These are phyloP conservation scores for Sphaerulina musiva DNA, from an alignment of 2,329 filamentous ascomycete species.

Conservation along the genomic window DNA sequence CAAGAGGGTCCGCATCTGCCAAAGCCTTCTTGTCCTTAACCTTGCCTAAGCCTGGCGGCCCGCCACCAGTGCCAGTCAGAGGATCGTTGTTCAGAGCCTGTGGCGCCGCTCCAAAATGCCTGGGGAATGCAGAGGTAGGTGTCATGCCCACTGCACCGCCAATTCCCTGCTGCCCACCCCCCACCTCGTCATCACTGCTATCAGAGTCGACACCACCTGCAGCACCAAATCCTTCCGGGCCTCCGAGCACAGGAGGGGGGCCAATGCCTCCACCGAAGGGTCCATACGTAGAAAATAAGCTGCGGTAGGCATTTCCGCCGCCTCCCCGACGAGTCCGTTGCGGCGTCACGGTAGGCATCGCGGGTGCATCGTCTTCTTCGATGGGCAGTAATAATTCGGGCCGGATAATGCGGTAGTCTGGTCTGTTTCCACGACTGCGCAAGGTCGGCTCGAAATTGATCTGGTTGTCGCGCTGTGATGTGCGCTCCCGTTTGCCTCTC, in stretches of 20 bases:
- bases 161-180: conserved; percentile 47
- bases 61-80: conserved; percentile 51
- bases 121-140: conserved; percentile 48
- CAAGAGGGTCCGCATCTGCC: conserved; percentile 88
- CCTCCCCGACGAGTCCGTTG: conserved; percentile 57
- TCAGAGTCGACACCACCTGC: conserved; percentile 82
- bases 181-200: conserved; percentile 82
- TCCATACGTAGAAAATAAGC: conserved; percentile 80
- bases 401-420: conserved; percentile 81
- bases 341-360: conserved; percentile 52
- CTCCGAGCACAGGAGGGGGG: conserved; percentile 62
- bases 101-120: conserved; percentile 42
- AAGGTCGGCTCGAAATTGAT: conserved; percentile 42
- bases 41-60: conserved; percentile 74
- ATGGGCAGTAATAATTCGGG: conserved; percentile 63
- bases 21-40: conserved; percentile 87
- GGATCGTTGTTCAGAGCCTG: conserved; percentile 55
- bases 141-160: conserved; percentile 61
- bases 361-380: conserved; percentile 67
- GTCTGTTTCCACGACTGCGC: conserved; percentile 60
- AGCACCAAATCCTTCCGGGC: conserved; percentile 67
- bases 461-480: conserved; percentile 21
- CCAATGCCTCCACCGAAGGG: conserved; percentile 85
- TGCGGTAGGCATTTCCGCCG: conserved; percentile 61
- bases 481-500: conserved; percentile 30